Percentiles rank a stretch among this genome's conserved stretches.
Evolutionary conservation across 2,329 filamentous ascomycete species (phyloP).

Genomic region (Sclerotinia glacialis): DNA sequence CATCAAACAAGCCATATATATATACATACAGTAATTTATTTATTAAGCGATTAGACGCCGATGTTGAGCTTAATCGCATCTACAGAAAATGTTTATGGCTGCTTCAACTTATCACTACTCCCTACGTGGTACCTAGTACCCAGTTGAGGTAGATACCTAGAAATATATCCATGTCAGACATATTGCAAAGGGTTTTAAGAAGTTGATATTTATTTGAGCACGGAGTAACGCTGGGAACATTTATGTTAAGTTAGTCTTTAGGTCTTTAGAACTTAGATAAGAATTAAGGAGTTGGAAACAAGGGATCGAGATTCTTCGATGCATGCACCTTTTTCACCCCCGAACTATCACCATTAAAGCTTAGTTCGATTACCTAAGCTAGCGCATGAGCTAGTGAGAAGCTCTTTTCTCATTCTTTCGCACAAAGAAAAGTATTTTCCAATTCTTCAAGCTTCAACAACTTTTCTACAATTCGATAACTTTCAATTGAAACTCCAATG

Average conservation of each 20-base stretch:
- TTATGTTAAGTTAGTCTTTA: no score
- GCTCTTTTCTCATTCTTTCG: not conserved
- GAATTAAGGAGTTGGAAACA: not conserved
- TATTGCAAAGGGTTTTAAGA: no score
- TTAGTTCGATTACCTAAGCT: not conserved
- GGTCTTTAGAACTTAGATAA: no score
- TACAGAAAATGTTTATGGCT: not conserved
- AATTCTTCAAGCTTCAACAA: not conserved
- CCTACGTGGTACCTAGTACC: no score
- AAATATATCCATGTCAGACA: no score
- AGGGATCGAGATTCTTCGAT: not conserved
- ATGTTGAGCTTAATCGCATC: not conserved
- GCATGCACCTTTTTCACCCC: not conserved
- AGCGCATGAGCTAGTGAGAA: conserved; percentile 6
- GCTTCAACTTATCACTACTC: not conserved
- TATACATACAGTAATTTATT: conserved; percentile 9
- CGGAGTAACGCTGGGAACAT: no score
- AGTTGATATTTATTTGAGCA: no score
- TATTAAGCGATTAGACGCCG: conserved; percentile 12
- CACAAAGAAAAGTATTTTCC: not conserved
- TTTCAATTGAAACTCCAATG: not conserved
- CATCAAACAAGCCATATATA: no score
- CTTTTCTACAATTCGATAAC: not conserved
- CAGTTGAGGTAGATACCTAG: no score
- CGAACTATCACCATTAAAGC: not conserved